Conservation (phyloP, 305 asterid species). For the Nicotiana rustica region DNA sequence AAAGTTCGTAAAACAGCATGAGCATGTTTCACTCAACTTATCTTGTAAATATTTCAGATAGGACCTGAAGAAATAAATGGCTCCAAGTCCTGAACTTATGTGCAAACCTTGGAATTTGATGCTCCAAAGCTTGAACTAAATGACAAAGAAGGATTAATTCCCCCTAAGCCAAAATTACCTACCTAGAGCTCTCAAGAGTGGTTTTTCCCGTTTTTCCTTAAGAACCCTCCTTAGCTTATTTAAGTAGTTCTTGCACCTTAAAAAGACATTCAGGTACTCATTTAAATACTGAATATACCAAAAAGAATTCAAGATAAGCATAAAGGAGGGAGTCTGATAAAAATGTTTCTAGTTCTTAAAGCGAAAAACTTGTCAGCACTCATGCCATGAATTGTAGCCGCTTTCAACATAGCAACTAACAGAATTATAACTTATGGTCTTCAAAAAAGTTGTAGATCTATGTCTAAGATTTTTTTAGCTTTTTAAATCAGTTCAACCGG, state of each 20-base stretch:
- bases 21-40: conserved; percentile 1
- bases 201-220: no score
- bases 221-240: no score
- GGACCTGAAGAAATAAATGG: no score
- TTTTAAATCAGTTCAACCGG: background rate
- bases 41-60: background rate
- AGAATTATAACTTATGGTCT: background rate
- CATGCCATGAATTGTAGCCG: background rate
- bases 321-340: background rate
- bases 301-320: background rate
- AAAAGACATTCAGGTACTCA: background rate
- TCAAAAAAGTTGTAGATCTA: background rate
- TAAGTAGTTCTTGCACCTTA: no score
- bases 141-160: no score
- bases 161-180: no score
- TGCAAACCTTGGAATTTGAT: no score
- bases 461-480: no score
- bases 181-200: no score
- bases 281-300: background rate
- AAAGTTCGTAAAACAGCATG: conserved; percentile 12
- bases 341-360: background rate
- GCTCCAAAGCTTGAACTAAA: no score
- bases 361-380: background rate
- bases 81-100: no score
- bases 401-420: background rate